phyloP scores from a whole-genome alignment of 108 stramenopile species.

The Skeletonema marinoi region DNA sequence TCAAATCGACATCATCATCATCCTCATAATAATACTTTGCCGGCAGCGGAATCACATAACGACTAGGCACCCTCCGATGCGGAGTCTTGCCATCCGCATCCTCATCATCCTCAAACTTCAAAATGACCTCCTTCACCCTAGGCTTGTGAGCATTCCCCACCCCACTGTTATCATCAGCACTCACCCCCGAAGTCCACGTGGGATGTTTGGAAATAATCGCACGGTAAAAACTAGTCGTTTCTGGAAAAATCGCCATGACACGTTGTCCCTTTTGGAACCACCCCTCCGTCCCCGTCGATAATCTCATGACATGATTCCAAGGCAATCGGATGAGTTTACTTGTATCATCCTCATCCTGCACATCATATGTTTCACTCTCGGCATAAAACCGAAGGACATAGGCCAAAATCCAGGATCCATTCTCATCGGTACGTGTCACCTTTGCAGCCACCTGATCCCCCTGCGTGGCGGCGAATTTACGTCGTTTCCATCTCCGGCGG shows the following conservation, averaged over 20 bases:
- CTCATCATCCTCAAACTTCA: constrained; percentile 97
- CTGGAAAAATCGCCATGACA: constrained; percentile 99
- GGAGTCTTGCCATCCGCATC: constrained; percentile 93
- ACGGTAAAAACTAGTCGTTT: constrained; percentile 96
- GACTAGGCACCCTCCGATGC: constrained; percentile 87
- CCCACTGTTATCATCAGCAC: constrained; percentile 24
- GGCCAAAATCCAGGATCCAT: constrained; percentile 95
- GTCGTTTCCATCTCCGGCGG: constrained; percentile 68
- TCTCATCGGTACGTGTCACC: constrained; percentile 93
- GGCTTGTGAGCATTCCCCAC: constrained; percentile 59
- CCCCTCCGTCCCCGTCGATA: constrained; percentile 81
- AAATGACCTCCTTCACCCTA: constrained; percentile 87
- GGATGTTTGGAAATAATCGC: constrained; percentile 89
- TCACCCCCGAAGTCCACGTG: constrained; percentile 62
- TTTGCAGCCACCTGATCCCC: constrained; percentile 96
- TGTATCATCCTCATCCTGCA: constrained; percentile 96
- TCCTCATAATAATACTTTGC: constrained; percentile 87
- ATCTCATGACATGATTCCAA: constrained; percentile 90
- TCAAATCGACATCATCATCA: constrained; percentile 84
- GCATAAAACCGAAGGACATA: constrained; percentile 85
- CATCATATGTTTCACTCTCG: constrained; percentile 93
- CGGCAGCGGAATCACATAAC: constrained; percentile 93
- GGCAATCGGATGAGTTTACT: constrained; percentile 92
- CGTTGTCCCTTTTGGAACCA: constrained; percentile 85
- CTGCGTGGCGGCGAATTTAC: constrained; percentile 80